A percentile compares a stretch with the other conserved stretches of the same genome.
phyloP scores from a whole-genome alignment of 768 basidiomycete genomes.

The Obba rivulosa region DNA sequence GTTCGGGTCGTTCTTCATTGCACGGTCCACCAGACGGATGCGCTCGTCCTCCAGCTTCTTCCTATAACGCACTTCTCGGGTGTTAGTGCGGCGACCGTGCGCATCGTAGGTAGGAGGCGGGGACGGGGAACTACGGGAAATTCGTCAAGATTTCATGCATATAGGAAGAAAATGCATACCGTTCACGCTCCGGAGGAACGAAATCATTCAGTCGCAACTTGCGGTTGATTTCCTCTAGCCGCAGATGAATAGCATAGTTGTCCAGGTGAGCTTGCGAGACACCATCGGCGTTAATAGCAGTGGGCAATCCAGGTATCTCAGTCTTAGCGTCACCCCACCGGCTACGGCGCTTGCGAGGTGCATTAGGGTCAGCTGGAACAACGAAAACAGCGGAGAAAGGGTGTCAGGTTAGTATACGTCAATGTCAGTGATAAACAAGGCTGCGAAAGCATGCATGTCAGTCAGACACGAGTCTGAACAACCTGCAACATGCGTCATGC shows the following conservation, averaged over 20 bases:
- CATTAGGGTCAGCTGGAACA: constrained; percentile 69
- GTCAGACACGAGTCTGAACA: constrained; percentile 13
- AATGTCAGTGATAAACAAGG: constrained; percentile 26
- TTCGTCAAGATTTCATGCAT: constrained; percentile 12
- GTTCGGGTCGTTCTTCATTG: constrained; percentile 96
- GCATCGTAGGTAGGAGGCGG: constrained; percentile 97
- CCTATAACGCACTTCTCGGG: constrained; percentile 95
- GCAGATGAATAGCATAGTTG: constrained; percentile 93
- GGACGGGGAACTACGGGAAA: constrained; percentile 71
- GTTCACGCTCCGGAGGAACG: constrained; percentile 90
- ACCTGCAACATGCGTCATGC: constrained; percentile 12
- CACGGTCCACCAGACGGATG: constrained; percentile 87
- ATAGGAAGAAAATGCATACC: constrained; percentile 43
- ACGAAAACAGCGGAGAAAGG: constrained; percentile 32
- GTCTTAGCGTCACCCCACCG: constrained; percentile 96
- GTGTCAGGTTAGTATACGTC: constrained; percentile 55
- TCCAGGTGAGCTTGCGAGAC: constrained; percentile 95
- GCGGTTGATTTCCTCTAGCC: constrained; percentile 95
- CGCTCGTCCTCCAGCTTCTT: constrained; percentile 94
- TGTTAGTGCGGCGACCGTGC: constrained; percentile 97
- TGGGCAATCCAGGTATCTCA: constrained; percentile 89
- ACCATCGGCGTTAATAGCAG: constrained; percentile 88
- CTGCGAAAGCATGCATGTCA: constrained; percentile 8
- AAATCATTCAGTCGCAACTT: constrained; percentile 93
- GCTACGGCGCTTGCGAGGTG: constrained; percentile 90